Conservation (phyloP, 208 protist genomes). For the Leishmania arabica region DNA sequence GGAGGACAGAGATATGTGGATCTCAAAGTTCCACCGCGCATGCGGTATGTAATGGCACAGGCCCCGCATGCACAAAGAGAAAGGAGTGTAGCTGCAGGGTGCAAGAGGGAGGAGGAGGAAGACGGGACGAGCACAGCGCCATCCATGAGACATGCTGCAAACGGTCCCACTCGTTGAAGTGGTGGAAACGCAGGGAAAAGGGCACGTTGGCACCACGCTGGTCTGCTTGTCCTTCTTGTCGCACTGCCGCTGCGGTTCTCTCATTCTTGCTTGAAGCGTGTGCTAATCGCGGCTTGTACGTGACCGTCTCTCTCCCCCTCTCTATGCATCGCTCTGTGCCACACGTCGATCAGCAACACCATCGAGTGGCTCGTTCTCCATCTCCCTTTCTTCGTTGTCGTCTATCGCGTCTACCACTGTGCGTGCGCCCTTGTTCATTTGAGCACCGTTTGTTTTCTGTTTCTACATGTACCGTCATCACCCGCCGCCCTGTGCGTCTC, state of each 20-base stretch:
- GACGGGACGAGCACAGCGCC: not conserved
- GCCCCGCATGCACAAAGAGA: not conserved
- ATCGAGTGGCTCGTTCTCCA: not conserved
- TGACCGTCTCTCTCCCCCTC: not conserved
- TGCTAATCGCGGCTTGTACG: not conserved
- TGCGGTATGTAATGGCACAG: conserved; percentile 71
- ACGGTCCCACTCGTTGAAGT: not conserved
- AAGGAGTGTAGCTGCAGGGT: not conserved
- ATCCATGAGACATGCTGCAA: not conserved
- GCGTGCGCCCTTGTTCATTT: not conserved
- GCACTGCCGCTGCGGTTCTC: not conserved
- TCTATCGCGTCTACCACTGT: not conserved
- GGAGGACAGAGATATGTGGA: conserved; percentile 85
- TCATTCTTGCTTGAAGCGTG: not conserved
- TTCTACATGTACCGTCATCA: not conserved
- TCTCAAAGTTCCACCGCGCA: conserved; percentile 79
- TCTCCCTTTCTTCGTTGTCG: not conserved
- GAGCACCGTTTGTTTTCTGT: not conserved
- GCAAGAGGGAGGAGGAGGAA: not conserved
- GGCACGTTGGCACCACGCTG: not conserved
- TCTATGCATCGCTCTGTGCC: not conserved
- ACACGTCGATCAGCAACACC: not conserved
- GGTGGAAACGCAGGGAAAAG: not conserved
- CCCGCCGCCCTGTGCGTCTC: not conserved
- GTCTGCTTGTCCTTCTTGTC: not conserved